Base-by-base conservation (phyloP, 192 early-diverging fungal genomes). In the Funneliformis geosporum region DNA sequence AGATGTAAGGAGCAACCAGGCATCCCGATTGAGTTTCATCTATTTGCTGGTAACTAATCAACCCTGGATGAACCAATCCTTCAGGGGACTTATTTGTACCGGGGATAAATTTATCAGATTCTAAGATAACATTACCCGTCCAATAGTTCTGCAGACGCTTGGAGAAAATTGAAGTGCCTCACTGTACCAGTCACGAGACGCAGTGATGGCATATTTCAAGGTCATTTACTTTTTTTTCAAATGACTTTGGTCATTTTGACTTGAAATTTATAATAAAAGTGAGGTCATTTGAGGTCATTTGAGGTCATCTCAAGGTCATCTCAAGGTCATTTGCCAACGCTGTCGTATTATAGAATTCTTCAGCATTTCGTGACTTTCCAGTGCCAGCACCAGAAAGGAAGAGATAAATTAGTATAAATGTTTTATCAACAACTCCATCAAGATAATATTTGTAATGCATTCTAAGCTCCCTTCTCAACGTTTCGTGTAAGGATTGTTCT, bases 1-100 rank as follows among this genome's bases (percentile, higher is more conserved):
- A 84, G 33, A 84, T 81, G 44, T 81, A 84, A n/a, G 80, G 80
- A 47, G 79, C 80, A 50, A 38, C 64, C 39, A 82, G 70, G 61
- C 73, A 78, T 76, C 73, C 80, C 11, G 14, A 46, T 73, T 40
- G 43, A 59, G 1, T 59, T 61, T 76, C 38, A 39, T 40, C 60
- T 62, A 76, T 38, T 64, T 43, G 33, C 12, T 76, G 33, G 18
- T 40, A 76, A 8, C 60, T 12, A 43, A 76, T 76, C 42, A 76
- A 76, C 47, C 28, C 50, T 25, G 6, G 8, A 0, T n/a, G 10
- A 16, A 25, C 16, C 60, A 76, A 28, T 64, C 62, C 60, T 16
- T 40, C 55, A n/a, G 74, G 55, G 28, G 23, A 14, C 55, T 73
- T 73, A 18, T 25, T 33, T 7, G 39, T 73, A 46, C 33, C 33